Evolutionary conservation across 2,329 filamentous ascomycete genomes (phyloP).

Genomic region (Stagonosporopsis tanaceti): DNA sequence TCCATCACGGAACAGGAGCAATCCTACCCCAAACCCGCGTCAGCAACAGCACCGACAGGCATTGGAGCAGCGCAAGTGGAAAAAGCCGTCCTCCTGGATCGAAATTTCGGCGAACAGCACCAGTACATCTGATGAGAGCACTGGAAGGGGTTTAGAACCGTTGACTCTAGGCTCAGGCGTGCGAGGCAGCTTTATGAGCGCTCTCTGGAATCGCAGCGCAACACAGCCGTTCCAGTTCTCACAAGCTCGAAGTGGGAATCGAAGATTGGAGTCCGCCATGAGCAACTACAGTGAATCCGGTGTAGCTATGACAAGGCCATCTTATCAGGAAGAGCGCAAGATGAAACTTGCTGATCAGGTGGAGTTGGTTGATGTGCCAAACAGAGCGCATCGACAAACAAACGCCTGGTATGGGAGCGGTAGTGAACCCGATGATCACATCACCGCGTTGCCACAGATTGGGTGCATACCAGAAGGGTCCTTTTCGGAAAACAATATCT

Average conservation of each 20-base stretch:
- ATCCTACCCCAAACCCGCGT: neutral
- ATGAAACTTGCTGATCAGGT: neutral
- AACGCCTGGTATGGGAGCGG: conserved; percentile 1
- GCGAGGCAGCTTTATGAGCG: conserved; percentile 19
- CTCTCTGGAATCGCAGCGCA: conserved; percentile 16
- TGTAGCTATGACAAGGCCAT: conserved; percentile 16
- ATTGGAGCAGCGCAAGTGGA: conserved; percentile 1
- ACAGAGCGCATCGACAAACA: neutral
- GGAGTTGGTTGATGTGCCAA: neutral
- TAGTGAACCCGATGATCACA: conserved; percentile 6
- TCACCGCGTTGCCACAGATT: conserved; percentile 28
- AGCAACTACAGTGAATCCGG: conserved; percentile 21
- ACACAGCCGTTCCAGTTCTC: conserved; percentile 8
- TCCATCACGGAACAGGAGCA: conserved; percentile 12
- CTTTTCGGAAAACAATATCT: conserved; percentile 4
- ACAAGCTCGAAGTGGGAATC: conserved; percentile 10
- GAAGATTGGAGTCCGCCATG: conserved; percentile 16
- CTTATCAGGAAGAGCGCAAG: conserved; percentile 8
- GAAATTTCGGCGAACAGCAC: neutral
- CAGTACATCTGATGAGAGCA: neutral
- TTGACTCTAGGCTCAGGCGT: conserved; percentile 1
- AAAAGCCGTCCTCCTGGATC: conserved; percentile 5
- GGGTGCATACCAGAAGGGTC: conserved; percentile 27
- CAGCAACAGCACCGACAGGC: neutral
- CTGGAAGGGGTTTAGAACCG: neutral